Evolutionary conservation across 768 basidiomycete genomes (phyloP), one percentile per base, ranked within the genome.

Genomic region (Boletus rubescentipes): DNA sequence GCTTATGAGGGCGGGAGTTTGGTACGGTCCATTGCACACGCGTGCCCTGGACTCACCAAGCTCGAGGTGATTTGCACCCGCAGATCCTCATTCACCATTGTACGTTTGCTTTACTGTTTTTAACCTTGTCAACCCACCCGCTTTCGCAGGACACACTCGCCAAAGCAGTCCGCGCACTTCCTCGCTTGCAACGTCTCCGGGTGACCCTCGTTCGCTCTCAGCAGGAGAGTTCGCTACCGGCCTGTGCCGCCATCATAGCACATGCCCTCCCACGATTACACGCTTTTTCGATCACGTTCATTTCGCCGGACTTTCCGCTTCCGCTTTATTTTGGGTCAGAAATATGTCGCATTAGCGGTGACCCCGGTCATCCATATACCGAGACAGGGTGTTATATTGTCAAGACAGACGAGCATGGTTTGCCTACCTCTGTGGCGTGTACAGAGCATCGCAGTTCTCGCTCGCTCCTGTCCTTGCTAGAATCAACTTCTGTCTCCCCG

Each of bases 1-100:
- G 83, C 84, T 62, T 89, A 89, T 62, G 88, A 91, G 59, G 85
- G 85, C 61, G 84, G 82, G 26, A 83, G 83, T 59, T 72, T 89
- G 53, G 74, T 91, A 32, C 81, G 85, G 41, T 83, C 85, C 4
- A 77, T 91, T 52, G 80, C 83, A 48, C 71, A 81, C 12, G 78
- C 85, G 1, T 89, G 87, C 61, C 87, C 88, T 11, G 77, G 78
- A 48, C 74, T 91, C 35, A 75, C 72, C 32, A 79, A 84, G 63
- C 74, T 91, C 9, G 82, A 87, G 57, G 69, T 91, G 38, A 82
- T 83, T 15, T 88, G 85, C 63, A 76, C 78, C 12, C 82, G 82
- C 60, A 85, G 82, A 60, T 84, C 89, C 11, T 87, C 87, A 1
- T 86, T 91, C 67, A 85, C 85, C 53, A 75, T 91, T 36, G 87